Evolutionary conservation across 2,329 filamentous ascomycete genomes (phyloP).

Genomic region (Xylaria sp.): DNA sequence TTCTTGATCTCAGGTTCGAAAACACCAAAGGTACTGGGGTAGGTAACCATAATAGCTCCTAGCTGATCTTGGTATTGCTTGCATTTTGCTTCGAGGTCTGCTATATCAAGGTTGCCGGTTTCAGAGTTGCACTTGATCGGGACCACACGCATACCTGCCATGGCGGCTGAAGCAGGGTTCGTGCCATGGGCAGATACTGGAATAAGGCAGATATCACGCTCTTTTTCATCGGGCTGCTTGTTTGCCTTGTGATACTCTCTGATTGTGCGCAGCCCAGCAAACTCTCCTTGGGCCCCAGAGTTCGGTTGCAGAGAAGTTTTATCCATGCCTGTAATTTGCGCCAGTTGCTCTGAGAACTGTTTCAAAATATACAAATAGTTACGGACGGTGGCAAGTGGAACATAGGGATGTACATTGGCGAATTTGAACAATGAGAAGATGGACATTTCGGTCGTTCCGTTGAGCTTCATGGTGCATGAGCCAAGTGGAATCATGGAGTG

Average conservation of each 20-base stretch:
- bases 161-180: slow-evolving; percentile 92
- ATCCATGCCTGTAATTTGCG: slow-evolving; percentile 86
- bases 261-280: slow-evolving; percentile 87
- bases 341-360: slow-evolving; percentile 76
- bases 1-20: slow-evolving; percentile 90
- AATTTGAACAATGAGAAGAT: slow-evolving; percentile 80
- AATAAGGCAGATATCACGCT: slow-evolving; percentile 91
- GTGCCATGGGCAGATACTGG: slow-evolving; percentile 95
- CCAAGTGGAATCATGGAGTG: slow-evolving; percentile 98
- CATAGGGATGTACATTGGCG: slow-evolving; percentile 81
- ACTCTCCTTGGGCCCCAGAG: slow-evolving; percentile 94
- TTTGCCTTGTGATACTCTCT: slow-evolving; percentile 79
- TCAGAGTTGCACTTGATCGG: slow-evolving; percentile 86
- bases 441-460: slow-evolving; percentile 91
- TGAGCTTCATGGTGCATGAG: slow-evolving; percentile 98
- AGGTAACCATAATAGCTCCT: slow-evolving; percentile 95
- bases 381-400: slow-evolving; percentile 64
- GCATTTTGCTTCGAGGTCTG: slow-evolving; percentile 85
- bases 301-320: slow-evolving; percentile 92
- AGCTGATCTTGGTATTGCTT: slow-evolving; percentile 85
- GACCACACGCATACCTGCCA: slow-evolving; percentile 95
- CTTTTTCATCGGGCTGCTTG: slow-evolving; percentile 60
- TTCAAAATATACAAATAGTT: slow-evolving; percentile 75
- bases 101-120: slow-evolving; percentile 89
- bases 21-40: slow-evolving; percentile 92